These are phyloP conservation scores for Cladophialophora carrionii DNA, from an alignment of 2,329 filamentous ascomycete genomes.

Conservation along the genomic window DNA sequence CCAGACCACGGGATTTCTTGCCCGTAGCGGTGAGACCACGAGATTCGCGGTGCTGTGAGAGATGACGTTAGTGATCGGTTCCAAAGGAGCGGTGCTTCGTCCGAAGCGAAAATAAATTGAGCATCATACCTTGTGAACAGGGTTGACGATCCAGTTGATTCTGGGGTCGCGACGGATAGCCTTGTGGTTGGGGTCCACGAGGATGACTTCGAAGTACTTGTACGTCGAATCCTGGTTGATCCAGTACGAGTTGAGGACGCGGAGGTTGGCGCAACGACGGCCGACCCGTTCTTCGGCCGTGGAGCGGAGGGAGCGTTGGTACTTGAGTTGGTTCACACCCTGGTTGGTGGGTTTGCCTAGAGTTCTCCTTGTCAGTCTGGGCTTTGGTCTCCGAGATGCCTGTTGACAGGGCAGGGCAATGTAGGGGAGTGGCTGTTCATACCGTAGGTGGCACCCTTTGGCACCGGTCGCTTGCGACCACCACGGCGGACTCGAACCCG, in stretches of 20 bases:
- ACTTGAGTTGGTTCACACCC: constrained; percentile 99
- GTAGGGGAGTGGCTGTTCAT: constrained; percentile 47
- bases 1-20: constrained; percentile 99
- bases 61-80: constrained; percentile 20
- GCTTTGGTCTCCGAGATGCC: background rate
- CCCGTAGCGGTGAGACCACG: constrained; percentile 97
- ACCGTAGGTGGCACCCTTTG: constrained; percentile 99
- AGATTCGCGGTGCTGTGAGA: constrained; percentile 82
- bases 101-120: background rate
- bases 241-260: constrained; percentile 99
- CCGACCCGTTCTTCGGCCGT: constrained; percentile 99
- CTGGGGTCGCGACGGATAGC: constrained; percentile 97
- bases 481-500: constrained; percentile 96
- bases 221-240: constrained; percentile 99
- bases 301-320: constrained; percentile 97
- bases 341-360: constrained; percentile 99
- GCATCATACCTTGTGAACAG: constrained; percentile 80
- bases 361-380: background rate
- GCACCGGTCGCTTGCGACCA: constrained; percentile 94
- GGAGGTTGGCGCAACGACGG: constrained; percentile 97
- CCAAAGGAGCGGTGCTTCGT: background rate
- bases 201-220: constrained; percentile 99
- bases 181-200: constrained; percentile 99
- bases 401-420: background rate
- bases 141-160: constrained; percentile 99